These are phyloP conservation scores for Saccharomycopsis sp. DNA, from an alignment of 805 yeast species.

Conservation along the genomic window DNA sequence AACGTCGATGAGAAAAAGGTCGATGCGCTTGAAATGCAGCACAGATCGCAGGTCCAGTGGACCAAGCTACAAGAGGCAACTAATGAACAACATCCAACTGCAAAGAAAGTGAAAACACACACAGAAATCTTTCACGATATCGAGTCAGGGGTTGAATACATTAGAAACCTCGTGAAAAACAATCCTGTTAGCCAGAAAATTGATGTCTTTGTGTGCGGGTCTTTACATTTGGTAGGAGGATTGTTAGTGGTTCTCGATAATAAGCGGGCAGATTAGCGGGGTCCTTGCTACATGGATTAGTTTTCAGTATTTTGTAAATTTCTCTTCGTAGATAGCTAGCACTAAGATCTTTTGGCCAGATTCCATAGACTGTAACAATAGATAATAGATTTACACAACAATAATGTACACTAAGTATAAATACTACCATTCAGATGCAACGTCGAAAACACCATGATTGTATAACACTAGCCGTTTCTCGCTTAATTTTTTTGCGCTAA, in stretches of 20 bases:
- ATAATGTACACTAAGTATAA: too few species aligned
- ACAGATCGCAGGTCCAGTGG: constrained; percentile 69
- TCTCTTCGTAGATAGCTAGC: too few species aligned
- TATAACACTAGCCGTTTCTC: too few species aligned
- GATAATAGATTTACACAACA: too few species aligned
- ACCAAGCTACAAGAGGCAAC: constrained; percentile 38
- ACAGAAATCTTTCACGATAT: constrained; percentile 62
- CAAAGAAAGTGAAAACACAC: constrained; percentile 26
- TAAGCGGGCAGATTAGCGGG: constrained; percentile 9
- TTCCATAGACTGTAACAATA: too few species aligned
- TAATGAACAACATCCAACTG: constrained; percentile 49
- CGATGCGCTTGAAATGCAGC: constrained; percentile 76
- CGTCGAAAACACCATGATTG: too few species aligned
- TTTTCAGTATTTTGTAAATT: too few species aligned
- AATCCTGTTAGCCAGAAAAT: constrained; percentile 27
- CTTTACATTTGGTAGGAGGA: constrained; percentile 92
- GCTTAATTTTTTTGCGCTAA: too few species aligned
- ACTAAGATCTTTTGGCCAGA: too few species aligned
- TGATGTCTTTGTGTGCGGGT: constrained; percentile 89
- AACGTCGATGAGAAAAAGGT: constrained; percentile 76
- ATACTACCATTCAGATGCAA: too few species aligned
- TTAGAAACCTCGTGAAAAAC: constrained; percentile 34
- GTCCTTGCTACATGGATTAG: not conserved
- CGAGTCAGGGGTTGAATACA: constrained; percentile 59
- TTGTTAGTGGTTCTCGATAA: constrained; percentile 75